Base-by-base conservation (phyloP, 257 asterid genomes). In the Primulina huaijiensis region DNA sequence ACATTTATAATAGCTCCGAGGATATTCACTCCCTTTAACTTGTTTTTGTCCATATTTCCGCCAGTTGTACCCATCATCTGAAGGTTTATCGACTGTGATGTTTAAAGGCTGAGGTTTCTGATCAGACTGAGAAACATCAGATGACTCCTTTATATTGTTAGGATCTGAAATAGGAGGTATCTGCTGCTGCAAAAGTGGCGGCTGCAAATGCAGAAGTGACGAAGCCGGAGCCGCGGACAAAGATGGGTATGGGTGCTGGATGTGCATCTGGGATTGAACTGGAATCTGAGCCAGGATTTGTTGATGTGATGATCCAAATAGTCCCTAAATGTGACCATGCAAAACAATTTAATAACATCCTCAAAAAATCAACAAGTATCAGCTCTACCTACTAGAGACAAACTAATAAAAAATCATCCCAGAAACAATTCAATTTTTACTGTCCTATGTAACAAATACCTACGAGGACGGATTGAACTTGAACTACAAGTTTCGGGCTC, bases 1-100 rank as follows among this genome's bases (percentile, higher is more conserved):
- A 75, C 97, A 90, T 77, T 88, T 90, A 64, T 88, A 90, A 72
- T 86, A 83, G 75, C 88, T 83, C 57, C 88, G 82, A 59, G 88
- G 86, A 79, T 69, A 84, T 75, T 84, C 88, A 64, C 88, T 77
- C 4, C 88, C 88, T 77, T 81, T 84, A 62, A 84, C 88, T 70
- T 81, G 86, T 73, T 84, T 84, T 78, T 84, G 88, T 64, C 86
- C 88, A 69, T 84, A 84, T 66, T 84, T 84, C 31, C 86, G 76
- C 88, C 88, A 84, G 66, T 84, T 84, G 81, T 79, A 84, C 53
- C 84, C 86, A 38, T 83, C 88, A 64, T 81, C 84, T 25, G 84
- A 80, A 69, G 89, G 89, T 70, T 83, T 86, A 80, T 86, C 87
- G 67, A 81, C 86, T 25, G 77, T 50, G 25, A 74, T 56, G 68